Evolutionary conservation across 768 basidiomycete genomes (phyloP).

Genomic region (Coprinellus micaceus): DNA sequence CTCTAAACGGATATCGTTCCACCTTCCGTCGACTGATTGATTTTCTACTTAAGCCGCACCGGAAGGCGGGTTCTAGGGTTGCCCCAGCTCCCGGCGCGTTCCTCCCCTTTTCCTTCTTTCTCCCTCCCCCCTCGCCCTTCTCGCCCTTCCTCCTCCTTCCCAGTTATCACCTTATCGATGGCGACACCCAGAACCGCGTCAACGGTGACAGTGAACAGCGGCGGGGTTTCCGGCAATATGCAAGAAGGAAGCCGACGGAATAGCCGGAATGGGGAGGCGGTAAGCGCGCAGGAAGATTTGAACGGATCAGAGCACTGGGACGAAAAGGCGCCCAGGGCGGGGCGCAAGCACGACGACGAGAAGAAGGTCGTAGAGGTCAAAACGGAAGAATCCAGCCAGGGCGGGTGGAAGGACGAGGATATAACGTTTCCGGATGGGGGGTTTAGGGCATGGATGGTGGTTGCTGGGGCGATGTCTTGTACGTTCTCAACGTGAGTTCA

Average conservation of each 20-base stretch:
- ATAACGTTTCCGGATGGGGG: conserved; percentile 42
- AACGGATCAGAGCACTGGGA: not conserved
- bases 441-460: conserved; percentile 40
- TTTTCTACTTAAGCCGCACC: no score
- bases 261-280: not conserved
- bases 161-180: not conserved
- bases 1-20: no score
- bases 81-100: no score
- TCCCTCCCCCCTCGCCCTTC: not conserved
- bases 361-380: not conserved
- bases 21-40: no score
- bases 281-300: not conserved
- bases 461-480: conserved; percentile 43
- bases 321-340: not conserved
- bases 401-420: conserved; percentile 14
- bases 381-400: not conserved
- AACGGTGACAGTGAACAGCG: not conserved
- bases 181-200: not conserved
- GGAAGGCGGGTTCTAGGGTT: no score
- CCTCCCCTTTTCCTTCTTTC: not conserved
- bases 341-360: not conserved
- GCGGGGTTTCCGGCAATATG: not conserved
- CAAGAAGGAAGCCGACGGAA: not conserved
- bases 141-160: no score
- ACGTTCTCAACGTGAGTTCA: conserved; percentile 42